phyloP scores from a whole-genome alignment of 352 stramenopile species.

The Aphanomyces euteiches region DNA sequence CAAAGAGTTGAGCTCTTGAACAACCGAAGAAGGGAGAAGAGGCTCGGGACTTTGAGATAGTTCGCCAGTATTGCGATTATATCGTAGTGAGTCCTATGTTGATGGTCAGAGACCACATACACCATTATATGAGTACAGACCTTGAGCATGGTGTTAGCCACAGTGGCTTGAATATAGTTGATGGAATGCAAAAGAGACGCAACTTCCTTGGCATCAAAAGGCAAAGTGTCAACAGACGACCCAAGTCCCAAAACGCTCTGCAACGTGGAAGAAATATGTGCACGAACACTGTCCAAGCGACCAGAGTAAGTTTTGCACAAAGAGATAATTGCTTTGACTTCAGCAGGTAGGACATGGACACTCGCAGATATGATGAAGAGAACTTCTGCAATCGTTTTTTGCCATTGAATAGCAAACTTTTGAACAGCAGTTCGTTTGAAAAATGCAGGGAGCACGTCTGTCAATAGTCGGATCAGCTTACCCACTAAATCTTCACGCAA shows the following conservation, averaged over 20 bases:
- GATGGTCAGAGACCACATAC: too few species aligned
- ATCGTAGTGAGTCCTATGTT: conserved; percentile 33
- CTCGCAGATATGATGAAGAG: conserved; percentile 62
- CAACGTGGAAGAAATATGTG: conserved; percentile 52
- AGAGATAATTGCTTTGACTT: conserved; percentile 56
- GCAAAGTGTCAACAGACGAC: conserved; percentile 11
- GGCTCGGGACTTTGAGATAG: neutral
- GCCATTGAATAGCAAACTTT: conserved; percentile 62
- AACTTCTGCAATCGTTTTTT: conserved; percentile 64
- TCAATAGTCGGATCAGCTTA: conserved; percentile 49
- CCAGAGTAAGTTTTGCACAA: conserved; percentile 38
- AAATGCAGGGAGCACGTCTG: conserved; percentile 46
- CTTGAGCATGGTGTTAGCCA: conserved; percentile 56
- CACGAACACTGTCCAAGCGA: conserved; percentile 52
- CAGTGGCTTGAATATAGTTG: conserved; percentile 55
- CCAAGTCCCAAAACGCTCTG: conserved; percentile 18
- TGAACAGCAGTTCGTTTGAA: conserved; percentile 19
- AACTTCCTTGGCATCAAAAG: conserved; percentile 56
- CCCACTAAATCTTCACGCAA: conserved; percentile 45
- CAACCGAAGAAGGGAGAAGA: neutral
- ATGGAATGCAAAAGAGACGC: conserved; percentile 73
- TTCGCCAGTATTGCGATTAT: conserved; percentile 38
- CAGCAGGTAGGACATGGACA: conserved; percentile 44
- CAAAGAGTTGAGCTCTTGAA: conserved; percentile 8
- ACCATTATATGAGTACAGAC: neutral